A percentile compares a stretch with the other conserved stretches of the same genome.
Evolutionary conservation across 163 green algal species (phyloP).

Genomic region (Scenedesmus sp.): DNA sequence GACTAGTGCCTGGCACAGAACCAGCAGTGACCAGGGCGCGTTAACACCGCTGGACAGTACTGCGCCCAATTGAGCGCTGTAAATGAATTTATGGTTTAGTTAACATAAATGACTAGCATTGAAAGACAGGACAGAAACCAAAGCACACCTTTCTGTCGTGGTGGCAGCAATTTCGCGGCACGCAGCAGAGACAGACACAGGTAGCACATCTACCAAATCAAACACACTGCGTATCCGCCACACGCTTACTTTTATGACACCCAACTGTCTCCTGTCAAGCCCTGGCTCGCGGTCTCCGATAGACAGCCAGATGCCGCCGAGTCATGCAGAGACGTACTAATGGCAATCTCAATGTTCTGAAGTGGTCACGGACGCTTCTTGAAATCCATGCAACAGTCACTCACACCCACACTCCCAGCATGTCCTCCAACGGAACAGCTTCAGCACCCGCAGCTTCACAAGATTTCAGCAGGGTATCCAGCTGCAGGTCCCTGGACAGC

Average conservation of each 20-base stretch:
- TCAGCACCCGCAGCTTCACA: background rate
- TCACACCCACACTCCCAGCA: background rate
- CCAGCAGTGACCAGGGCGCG: background rate
- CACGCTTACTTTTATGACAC: background rate
- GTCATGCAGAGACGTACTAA: background rate
- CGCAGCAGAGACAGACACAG: background rate
- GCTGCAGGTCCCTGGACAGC: background rate
- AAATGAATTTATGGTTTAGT: background rate
- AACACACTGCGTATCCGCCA: background rate
- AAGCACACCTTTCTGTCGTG: constrained; percentile 3
- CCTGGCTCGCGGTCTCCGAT: background rate
- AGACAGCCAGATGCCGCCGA: background rate
- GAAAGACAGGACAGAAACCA: background rate
- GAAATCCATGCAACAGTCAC: background rate
- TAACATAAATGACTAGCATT: too few relatives aligned
- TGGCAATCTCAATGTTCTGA: background rate
- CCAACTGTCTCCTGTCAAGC: background rate
- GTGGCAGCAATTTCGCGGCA: background rate
- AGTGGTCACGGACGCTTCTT: background rate
- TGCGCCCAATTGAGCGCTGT: background rate
- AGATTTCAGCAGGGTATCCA: background rate
- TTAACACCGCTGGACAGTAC: background rate
- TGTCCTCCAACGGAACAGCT: background rate
- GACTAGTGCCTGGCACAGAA: background rate
- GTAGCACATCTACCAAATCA: background rate